Conservation (phyloP, 129 eudicot genomes). For the Arctium minus region DNA sequence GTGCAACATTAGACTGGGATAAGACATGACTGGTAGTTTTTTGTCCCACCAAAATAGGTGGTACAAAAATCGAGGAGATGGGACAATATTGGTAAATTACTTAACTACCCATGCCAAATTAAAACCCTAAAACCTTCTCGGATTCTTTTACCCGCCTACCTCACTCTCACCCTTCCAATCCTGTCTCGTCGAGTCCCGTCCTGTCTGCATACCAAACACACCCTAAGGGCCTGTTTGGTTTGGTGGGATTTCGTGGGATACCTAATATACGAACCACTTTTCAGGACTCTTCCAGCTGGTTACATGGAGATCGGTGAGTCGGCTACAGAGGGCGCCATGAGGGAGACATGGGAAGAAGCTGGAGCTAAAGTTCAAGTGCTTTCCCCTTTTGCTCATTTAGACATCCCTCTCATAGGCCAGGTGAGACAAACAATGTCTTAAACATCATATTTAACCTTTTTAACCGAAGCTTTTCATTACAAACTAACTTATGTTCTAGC, state of each 20-base stretch:
- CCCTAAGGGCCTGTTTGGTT: background rate
- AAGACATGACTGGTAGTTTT: no score
- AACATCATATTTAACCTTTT: background rate
- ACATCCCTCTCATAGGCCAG: conserved; percentile 98
- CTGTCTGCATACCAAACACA: no score
- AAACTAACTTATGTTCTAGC: background rate
- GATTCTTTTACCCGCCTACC: no score
- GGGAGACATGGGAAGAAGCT: conserved; percentile 98
- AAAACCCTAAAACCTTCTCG: no score
- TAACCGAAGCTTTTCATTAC: background rate
- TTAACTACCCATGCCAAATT: no score
- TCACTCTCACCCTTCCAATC: no score
- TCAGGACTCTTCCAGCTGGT: conserved; percentile 98
- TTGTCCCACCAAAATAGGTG: no score
- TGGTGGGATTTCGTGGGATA: background rate
- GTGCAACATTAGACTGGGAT: no score
- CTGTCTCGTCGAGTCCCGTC: no score
- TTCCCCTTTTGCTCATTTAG: conserved; percentile 89
- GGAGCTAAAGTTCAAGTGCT: conserved; percentile 81
- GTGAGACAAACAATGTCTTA: conserved; percentile 34
- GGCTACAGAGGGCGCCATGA: conserved; percentile 81
- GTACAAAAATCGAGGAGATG: no score
- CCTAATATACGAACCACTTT: background rate
- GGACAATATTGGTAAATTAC: no score
- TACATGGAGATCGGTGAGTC: conserved; percentile 97